Base-by-base conservation (phyloP, 768 basidiomycete species). In the Rhizopogon vulgaris region DNA sequence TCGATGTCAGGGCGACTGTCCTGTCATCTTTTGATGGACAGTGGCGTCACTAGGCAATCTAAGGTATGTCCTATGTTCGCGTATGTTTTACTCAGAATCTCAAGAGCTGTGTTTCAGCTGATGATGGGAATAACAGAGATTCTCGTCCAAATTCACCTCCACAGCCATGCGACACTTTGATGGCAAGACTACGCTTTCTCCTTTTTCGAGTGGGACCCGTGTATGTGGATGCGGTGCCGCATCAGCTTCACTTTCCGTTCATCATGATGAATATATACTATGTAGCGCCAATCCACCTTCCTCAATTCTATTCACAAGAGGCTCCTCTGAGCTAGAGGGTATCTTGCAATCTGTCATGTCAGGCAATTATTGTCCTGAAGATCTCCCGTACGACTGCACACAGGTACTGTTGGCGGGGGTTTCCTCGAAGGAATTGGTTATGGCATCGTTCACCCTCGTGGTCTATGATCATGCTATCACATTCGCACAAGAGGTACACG, bases 401-500 rank as follows among this genome's bases (percentile, higher is more conserved):
- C 2, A 3, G 2, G 5, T n/a, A 28, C 15, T 28, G 25, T 18
- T 3, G 17, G 17, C 42, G 17, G 10, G n/a, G 11, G 2, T 3
- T 12, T 6, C 28, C 42, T 30, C 42, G 2, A 11, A 12, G 3
- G 6, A 45, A 4, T 45, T 45, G 17, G 30, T 49, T n/a, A 32
- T 54, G 38, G 53, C 38, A 11, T 43, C 50, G n/a, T 25, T 34
- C 17, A 40, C 34, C 18, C 34, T 54, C 12, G 22, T 52, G 3
- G 28, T 54, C 14, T 54, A 51, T 27, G 53, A 54, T 25, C 53
- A 54, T 28, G 42, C 64, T 27, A 67, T 74, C 49, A 76, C 72
- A 10, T 52, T 75, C 7, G 67, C 71, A 38, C 64, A 71, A 40
- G 73, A 75, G 64, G 73, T 69, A 54, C 9, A 28, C 7, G 15